Conservation (phyloP, 192 early-diverging fungal genomes). For the Coemansia guatemalensis region DNA sequence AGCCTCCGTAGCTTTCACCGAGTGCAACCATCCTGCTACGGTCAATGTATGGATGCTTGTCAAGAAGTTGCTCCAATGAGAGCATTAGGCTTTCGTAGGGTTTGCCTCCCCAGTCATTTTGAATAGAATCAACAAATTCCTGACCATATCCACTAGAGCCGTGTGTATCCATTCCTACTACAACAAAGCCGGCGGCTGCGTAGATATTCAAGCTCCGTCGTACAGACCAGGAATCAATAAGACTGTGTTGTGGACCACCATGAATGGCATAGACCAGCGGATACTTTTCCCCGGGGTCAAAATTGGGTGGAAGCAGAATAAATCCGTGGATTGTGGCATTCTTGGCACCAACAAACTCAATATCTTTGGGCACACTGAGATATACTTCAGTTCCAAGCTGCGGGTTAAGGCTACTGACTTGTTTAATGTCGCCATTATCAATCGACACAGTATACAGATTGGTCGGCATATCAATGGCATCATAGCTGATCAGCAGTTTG, state of each 20-base stretch:
- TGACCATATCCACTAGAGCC: conserved; percentile 83
- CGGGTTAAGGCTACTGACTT: conserved; percentile 50
- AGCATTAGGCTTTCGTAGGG: conserved; percentile 73
- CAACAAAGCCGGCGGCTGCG: conserved; percentile 68
- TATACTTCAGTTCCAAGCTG: conserved; percentile 30
- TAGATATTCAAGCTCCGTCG: conserved; percentile 78
- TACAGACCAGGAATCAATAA: conserved; percentile 53
- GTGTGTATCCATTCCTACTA: conserved; percentile 70
- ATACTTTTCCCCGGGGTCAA: conserved; percentile 57
- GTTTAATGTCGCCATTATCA: conserved; percentile 29
- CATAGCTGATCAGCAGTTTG: conserved; percentile 53
- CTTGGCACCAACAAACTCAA: conserved; percentile 65
- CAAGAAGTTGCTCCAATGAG: conserved; percentile 59
- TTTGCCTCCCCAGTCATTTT: conserved; percentile 72
- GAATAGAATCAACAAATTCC: conserved; percentile 68
- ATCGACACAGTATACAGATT: conserved; percentile 52
- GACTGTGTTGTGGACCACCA: conserved; percentile 74
- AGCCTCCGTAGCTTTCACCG: conserved; percentile 73
- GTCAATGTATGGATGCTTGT: conserved; percentile 56
- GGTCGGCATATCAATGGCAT: conserved; percentile 56
- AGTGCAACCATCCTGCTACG: conserved; percentile 59
- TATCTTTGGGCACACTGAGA: conserved; percentile 60
- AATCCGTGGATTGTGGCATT: conserved; percentile 50
- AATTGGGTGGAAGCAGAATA: conserved; percentile 47
- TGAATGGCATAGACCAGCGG: conserved; percentile 82